phyloP scores from a whole-genome alignment of 768 basidiomycete genomes.

The Tulasnella calospora region DNA sequence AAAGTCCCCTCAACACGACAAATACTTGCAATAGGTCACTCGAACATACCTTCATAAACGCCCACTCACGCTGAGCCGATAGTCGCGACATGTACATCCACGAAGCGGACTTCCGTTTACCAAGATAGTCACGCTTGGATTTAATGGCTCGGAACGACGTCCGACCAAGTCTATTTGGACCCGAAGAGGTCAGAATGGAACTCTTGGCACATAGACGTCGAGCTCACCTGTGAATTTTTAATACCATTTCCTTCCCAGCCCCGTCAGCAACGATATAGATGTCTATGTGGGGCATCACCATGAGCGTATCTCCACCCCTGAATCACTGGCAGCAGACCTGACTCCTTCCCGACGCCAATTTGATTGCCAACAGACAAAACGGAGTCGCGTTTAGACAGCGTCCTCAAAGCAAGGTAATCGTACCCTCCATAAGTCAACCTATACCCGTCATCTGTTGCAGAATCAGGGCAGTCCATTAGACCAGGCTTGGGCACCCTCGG shows the following conservation, averaged over 20 bases:
- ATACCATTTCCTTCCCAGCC: constrained; percentile 78
- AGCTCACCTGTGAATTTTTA: constrained; percentile 86
- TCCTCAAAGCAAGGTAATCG: constrained; percentile 90
- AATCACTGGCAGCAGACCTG: constrained; percentile 55
- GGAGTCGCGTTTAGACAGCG: constrained; percentile 83
- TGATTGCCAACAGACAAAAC: constrained; percentile 92
- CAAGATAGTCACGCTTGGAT: constrained; percentile 91
- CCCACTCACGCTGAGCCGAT: constrained; percentile 95
- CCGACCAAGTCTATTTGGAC: constrained; percentile 70
- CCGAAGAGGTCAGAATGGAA: not conserved
- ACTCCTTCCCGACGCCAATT: constrained; percentile 98
- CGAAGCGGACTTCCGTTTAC: constrained; percentile 89
- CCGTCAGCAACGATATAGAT: constrained; percentile 85
- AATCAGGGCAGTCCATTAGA: not conserved
- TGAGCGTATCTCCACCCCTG: not conserved
- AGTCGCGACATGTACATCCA: constrained; percentile 99
- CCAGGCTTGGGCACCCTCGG: not conserved
- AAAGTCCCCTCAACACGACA: not conserved
- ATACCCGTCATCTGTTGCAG: constrained; percentile 82
- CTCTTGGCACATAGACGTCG: not conserved
- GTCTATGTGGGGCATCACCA: constrained; percentile 44
- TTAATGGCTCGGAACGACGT: constrained; percentile 97
- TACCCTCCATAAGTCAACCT: constrained; percentile 96
- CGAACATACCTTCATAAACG: constrained; percentile 88
- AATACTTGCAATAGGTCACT: not conserved